Evolutionary conservation across 2,329 filamentous ascomycete genomes (phyloP).

Genomic region (Colletotrichum liriopes): DNA sequence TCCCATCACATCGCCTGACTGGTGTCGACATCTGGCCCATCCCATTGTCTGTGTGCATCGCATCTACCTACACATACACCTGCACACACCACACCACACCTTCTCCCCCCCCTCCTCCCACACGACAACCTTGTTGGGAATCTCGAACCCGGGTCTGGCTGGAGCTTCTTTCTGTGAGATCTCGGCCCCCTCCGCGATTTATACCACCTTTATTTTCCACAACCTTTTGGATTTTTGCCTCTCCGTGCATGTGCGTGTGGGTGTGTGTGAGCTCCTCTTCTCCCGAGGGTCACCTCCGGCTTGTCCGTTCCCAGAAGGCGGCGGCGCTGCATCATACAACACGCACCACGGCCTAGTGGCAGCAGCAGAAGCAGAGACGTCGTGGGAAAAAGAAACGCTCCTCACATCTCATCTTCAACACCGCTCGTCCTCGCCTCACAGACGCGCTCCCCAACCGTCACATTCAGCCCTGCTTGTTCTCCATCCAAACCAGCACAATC

Average conservation of each 20-base stretch:
- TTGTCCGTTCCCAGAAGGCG: constrained; percentile 23
- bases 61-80: constrained; percentile 9
- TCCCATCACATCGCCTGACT: constrained; percentile 16
- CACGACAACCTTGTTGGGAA: constrained; percentile 29
- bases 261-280: not conserved
- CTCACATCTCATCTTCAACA: constrained; percentile 43
- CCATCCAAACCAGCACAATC: constrained; percentile 35
- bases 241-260: not conserved
- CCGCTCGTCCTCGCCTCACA: constrained; percentile 41
- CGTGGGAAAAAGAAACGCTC: constrained; percentile 39
- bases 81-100: not conserved
- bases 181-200: constrained; percentile 33
- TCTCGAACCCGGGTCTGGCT: constrained; percentile 24
- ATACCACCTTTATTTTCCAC: constrained; percentile 2
- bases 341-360: not conserved
- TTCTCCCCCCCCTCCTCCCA: not conserved
- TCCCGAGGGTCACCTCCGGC: constrained; percentile 11
- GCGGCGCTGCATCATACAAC: constrained; percentile 8
- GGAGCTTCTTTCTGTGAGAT: constrained; percentile 29
- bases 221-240: not conserved
- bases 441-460: constrained; percentile 37
- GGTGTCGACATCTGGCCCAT: constrained; percentile 21
- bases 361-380: constrained; percentile 26
- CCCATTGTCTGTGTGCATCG: constrained; percentile 27
- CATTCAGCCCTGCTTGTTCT: constrained; percentile 39